phyloP scores from a whole-genome alignment of 805 yeast species.

The Saccharomycopsis lassenensis region DNA sequence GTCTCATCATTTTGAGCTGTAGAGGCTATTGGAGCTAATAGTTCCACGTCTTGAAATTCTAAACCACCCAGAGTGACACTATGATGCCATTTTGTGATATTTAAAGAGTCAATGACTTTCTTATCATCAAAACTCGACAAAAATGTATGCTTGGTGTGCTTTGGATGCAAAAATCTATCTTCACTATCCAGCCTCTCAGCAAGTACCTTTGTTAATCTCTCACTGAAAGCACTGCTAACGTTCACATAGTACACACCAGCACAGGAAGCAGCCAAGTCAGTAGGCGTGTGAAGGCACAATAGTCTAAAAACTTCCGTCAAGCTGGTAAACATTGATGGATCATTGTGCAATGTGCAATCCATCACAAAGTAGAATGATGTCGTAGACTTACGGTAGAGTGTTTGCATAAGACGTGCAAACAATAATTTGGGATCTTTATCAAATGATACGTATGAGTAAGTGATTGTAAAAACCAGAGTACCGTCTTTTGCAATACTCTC shows the following conservation, averaged over 20 bases:
- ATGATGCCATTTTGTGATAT: conserved; percentile 33
- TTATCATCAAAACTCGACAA: conserved; percentile 28
- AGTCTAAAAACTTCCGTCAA: conserved; percentile 25
- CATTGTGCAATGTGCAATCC: conserved; percentile 57
- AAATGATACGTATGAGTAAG: conserved; percentile 39
- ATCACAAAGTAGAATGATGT: conserved; percentile 45
- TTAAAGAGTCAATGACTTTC: conserved; percentile 32
- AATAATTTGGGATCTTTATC: conserved; percentile 62
- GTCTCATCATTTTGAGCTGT: too few relatives aligned
- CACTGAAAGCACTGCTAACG: conserved; percentile 12
- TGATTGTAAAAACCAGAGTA: conserved; percentile 51
- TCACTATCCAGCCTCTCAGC: background rate
- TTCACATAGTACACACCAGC: conserved; percentile 34
- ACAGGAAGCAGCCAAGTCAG: conserved; percentile 41
- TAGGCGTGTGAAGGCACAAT: conserved; percentile 39
- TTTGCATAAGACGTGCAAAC: conserved; percentile 31
- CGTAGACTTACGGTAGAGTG: conserved; percentile 11
- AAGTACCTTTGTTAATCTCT: background rate
- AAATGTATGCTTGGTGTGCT: conserved; percentile 20
- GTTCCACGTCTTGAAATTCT: too few relatives aligned
- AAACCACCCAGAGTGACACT: conserved; percentile 32
- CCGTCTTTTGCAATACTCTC: conserved; percentile 68
- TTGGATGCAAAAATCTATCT: conserved; percentile 19
- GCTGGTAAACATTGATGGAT: conserved; percentile 21
- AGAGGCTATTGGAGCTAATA: too few relatives aligned